phyloP scores from a whole-genome alignment of 73 alveolate genomes.

The Breviolum minutum region DNA sequence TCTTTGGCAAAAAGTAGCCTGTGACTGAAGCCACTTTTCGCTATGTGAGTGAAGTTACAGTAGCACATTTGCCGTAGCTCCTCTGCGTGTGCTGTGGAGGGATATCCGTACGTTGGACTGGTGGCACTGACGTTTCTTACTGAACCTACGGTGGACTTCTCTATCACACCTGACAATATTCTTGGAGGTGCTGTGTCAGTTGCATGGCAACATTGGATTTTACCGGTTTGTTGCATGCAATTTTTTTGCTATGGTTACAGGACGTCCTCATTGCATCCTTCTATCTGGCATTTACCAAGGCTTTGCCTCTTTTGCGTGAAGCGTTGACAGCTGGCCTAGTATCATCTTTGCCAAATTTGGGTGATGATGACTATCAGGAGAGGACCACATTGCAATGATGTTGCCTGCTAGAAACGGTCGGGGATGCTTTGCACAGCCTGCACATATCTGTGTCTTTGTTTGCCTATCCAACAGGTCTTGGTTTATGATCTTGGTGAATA shows the following conservation, averaged over 20 bases:
- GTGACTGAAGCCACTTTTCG: background rate
- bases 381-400: background rate
- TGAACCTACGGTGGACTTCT: conserved; percentile 75
- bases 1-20: background rate
- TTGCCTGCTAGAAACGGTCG: background rate
- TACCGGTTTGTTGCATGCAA: background rate
- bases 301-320: conserved; percentile 79
- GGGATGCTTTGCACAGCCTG: background rate
- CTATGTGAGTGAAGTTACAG: background rate
- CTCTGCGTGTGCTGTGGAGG: conserved; percentile 1
- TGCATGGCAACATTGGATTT: background rate
- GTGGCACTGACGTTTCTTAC: conserved; percentile 68
- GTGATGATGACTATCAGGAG: conserved; percentile 62
- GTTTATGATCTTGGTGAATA: conserved; percentile 93
- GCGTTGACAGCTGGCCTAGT: conserved; percentile 78
- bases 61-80: background rate
- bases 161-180: conserved; percentile 57
- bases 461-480: conserved; percentile 12
- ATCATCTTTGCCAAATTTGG: conserved; percentile 58
- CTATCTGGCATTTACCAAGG: background rate
- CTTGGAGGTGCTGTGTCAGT: conserved; percentile 85
- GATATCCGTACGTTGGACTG: conserved; percentile 83
- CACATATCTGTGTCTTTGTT: background rate
- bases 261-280: background rate
- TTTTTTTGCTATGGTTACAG: background rate